Evolutionary conservation across 2,329 filamentous ascomycete species (phyloP).

Genomic region (Tympanopsis confertula): DNA sequence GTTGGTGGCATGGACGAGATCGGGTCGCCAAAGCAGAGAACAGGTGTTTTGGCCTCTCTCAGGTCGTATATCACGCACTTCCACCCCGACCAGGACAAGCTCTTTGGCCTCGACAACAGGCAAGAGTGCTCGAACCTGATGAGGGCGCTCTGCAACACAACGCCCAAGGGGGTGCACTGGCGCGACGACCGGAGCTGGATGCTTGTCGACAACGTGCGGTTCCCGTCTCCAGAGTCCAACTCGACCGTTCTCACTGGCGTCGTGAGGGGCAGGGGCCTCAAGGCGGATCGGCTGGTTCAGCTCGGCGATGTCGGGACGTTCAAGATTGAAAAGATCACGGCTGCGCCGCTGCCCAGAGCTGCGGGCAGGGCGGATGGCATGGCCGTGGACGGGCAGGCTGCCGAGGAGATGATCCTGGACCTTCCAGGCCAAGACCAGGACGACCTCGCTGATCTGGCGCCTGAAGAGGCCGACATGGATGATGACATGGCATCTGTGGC

Average conservation of each 20-base stretch:
- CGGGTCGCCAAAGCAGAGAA: slow-evolving; percentile 67
- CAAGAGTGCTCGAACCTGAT: slow-evolving; percentile 88
- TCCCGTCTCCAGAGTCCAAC: slow-evolving; percentile 47
- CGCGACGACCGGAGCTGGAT: slow-evolving; percentile 93
- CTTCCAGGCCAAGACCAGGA: slow-evolving; percentile 70
- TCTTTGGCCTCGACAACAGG: slow-evolving; percentile 76
- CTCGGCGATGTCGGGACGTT: slow-evolving; percentile 90
- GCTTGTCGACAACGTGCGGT: slow-evolving; percentile 71
- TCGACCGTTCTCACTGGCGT: slow-evolving; percentile 71
- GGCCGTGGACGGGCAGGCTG: slow-evolving; percentile 47
- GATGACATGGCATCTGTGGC: slow-evolving; percentile 27
- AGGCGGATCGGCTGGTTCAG: slow-evolving; percentile 80
- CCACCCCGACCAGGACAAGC: slow-evolving; percentile 82
- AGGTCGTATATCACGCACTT: slow-evolving; percentile 92
- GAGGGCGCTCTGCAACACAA: slow-evolving; percentile 79
- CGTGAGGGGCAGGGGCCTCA: slow-evolving; percentile 73
- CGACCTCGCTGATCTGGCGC: slow-evolving; percentile 70
- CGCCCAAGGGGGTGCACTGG: slow-evolving; percentile 90
- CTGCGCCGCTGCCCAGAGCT: slow-evolving; percentile 54
- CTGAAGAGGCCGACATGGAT: slow-evolving; percentile 72
- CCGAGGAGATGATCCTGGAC: slow-evolving; percentile 49
- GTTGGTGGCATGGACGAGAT: slow-evolving; percentile 71
- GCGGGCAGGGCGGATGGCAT: slow-evolving; percentile 57
- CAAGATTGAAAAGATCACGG: slow-evolving; percentile 79
- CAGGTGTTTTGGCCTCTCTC: slow-evolving; percentile 68